Evolutionary conservation across 805 yeast genomes (phyloP).

Genomic region (Saccharomycopsis javanensis): DNA sequence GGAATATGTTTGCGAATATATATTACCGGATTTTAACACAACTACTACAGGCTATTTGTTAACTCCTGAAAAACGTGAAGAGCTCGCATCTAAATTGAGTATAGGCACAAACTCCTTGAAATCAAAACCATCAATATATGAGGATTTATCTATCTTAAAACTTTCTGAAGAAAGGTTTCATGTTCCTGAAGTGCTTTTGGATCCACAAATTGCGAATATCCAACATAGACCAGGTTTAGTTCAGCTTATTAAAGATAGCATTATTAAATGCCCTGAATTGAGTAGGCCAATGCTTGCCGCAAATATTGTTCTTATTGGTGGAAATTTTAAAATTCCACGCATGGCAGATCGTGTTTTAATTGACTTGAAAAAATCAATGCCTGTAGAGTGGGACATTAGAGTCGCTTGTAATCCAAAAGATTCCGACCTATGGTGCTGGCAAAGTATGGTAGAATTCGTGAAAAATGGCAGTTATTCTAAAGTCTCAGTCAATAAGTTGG

Average conservation of each 20-base stretch:
- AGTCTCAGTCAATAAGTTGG: constrained; percentile 61
- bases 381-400: constrained; percentile 59
- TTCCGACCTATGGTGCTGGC: constrained; percentile 45
- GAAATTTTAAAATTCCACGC: constrained; percentile 63
- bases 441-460: background rate
- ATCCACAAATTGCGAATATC: constrained; percentile 73
- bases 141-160: constrained; percentile 53
- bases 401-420: constrained; percentile 28
- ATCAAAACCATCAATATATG: constrained; percentile 24
- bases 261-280: constrained; percentile 63
- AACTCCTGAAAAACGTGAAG: constrained; percentile 23
- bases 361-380: constrained; percentile 59
- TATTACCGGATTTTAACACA: constrained; percentile 80
- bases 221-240: constrained; percentile 69
- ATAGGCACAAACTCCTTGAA: constrained; percentile 4
- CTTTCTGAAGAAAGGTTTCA: constrained; percentile 80
- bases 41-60: constrained; percentile 66
- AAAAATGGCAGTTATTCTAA: constrained; percentile 43
- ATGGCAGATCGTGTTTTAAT: constrained; percentile 48
- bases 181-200: constrained; percentile 78
- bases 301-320: constrained; percentile 77
- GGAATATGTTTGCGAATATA: constrained; percentile 41
- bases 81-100: constrained; percentile 12
- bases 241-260: constrained; percentile 56
- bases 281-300: constrained; percentile 66